A percentile compares a stretch with the other conserved stretches of the same genome.
These are phyloP conservation scores for Magnolia sinica DNA, from an alignment of 164 flowering plant genomes.

Conservation along the genomic window DNA sequence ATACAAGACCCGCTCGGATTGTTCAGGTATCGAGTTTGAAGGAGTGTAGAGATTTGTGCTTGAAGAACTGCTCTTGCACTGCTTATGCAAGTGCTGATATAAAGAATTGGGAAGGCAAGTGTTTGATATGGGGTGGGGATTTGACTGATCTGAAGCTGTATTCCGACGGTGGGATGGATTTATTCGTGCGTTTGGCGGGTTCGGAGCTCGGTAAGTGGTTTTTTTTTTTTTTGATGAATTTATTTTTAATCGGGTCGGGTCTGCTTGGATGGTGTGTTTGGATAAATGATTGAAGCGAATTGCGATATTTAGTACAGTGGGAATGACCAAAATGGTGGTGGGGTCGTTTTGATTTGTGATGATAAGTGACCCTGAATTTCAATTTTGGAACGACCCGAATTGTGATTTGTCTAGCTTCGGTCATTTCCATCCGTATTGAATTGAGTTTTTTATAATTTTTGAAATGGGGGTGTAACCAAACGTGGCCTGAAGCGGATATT, in stretches of 20 bases:
- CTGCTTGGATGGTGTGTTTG: not conserved
- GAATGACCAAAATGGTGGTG: too few species aligned
- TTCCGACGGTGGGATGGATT: constrained; percentile 16
- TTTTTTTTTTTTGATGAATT: not conserved
- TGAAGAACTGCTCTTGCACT: constrained; percentile 24
- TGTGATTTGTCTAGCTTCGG: not conserved
- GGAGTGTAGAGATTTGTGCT: constrained; percentile 20
- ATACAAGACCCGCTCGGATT: not conserved
- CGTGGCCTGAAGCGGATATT: not conserved
- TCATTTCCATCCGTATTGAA: not conserved
- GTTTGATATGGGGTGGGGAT: constrained; percentile 28
- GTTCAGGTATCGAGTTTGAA: constrained; percentile 14
- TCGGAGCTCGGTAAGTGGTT: constrained; percentile 25
- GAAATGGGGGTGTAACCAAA: not conserved
- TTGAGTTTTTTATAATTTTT: not conserved
- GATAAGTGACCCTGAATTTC: not conserved
- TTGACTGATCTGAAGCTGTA: constrained; percentile 22
- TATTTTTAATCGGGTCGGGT: not conserved
- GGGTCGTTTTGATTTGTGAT: not conserved
- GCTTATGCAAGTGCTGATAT: constrained; percentile 24
- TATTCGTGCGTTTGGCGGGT: constrained; percentile 27
- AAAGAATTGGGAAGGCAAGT: constrained; percentile 12
- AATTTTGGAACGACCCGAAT: not conserved
- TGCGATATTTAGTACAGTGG: not conserved
- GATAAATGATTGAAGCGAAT: not conserved